phyloP scores from a whole-genome alignment of 208 protist genomes.

The Acanthamoeba sp. region DNA sequence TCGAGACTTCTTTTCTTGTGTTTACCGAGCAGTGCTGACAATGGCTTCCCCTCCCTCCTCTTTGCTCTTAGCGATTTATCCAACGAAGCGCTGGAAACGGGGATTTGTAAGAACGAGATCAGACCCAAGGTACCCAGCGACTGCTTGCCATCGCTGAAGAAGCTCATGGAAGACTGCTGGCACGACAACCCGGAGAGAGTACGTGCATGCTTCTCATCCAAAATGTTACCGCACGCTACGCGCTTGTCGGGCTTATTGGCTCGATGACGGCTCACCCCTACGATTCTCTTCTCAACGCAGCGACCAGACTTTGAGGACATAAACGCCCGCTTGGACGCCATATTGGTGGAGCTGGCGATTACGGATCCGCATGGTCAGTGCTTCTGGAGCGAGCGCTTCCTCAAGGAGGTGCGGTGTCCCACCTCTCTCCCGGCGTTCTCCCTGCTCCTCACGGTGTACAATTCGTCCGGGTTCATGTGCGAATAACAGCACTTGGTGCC shows the following conservation, averaged over 20 bases:
- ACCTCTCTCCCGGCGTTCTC: background rate
- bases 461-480: background rate
- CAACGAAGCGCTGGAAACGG: conserved; percentile 77
- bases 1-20: background rate
- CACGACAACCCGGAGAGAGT: conserved; percentile 52
- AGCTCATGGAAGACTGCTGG: conserved; percentile 82
- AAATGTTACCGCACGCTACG: no score
- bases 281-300: background rate
- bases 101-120: conserved; percentile 79
- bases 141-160: conserved; percentile 71
- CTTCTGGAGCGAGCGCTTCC: conserved; percentile 82
- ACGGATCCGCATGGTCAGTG: conserved; percentile 66
- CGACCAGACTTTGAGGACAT: conserved; percentile 73
- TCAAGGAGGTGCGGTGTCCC: conserved; percentile 26
- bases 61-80: conserved; percentile 79
- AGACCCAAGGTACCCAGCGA: conserved; percentile 80
- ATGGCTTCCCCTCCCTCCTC: background rate
- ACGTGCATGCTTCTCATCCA: no score
- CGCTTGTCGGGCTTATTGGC: no score
- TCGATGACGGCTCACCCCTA: no score
- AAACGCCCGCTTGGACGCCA: conserved; percentile 70
- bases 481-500: conserved; percentile 61
- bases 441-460: background rate
- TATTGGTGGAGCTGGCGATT: conserved; percentile 67
- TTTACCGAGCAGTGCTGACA: background rate